Base-by-base conservation (phyloP, 345 rosid species). In the Cardiospermum halicacabum region DNA sequence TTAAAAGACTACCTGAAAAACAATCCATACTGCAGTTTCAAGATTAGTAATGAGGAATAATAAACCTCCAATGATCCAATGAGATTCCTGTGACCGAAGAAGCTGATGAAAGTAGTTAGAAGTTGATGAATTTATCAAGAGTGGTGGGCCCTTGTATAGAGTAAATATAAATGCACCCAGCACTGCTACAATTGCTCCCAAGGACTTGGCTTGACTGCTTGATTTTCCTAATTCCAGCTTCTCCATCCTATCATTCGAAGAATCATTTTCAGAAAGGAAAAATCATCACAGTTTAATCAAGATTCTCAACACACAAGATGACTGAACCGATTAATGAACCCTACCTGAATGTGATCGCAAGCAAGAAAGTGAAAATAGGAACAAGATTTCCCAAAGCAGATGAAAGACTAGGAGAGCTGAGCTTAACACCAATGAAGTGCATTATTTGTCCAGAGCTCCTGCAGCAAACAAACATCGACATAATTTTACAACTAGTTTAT, bases 151-250 rank as follows among this genome's bases (percentile, higher is more conserved):
- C 54, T 56, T 58, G 21, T 75, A 78, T 7, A 77, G 72, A 8
- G 84, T 80, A 43, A 75, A 72, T 40, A 73, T 43, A 16, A 73
- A 78, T 28, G 85, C 85, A 54, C 85, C 85, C 16, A 45, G 10
- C 36, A 75, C 75, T 30, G 82, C 62, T 65, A 75, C 65, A 62
- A 65, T 37, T 13, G 85, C 77, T 22, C 82, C 85, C 43, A 70
- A 11, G 50, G 66, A 42, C 65, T 77, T 81, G 16, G 82, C 85
- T 56, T 64, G 80, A 51, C 78, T 43, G 68, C 70, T 75, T 61
- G 73, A 64, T 60, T 54, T 72, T 32, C 78, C 72, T 59, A 73
- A 32, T 36, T 70, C 76, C 9, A 81, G 60, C 56, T 43, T 64
- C 63, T 81, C 80, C 75, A 81, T 69, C 74, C 84, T 80, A 45